Conservation (phyloP, 768 basidiomycete genomes). For the Multifurca ochricompacta region DNA sequence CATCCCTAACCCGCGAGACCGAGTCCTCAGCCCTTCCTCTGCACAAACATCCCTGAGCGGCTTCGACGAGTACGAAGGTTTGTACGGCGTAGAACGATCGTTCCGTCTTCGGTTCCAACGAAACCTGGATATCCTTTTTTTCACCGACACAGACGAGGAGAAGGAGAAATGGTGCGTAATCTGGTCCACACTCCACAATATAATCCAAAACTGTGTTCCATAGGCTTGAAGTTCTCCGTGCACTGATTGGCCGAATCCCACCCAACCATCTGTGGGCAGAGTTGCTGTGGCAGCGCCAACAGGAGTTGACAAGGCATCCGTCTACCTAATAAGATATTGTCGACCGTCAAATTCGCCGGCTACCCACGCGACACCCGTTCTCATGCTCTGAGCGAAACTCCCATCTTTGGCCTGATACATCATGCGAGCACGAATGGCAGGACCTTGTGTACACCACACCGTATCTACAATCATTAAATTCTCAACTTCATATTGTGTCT, state of each 20-base stretch:
- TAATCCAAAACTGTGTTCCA: constrained; percentile 3
- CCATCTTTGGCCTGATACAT: neutral
- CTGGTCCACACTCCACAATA: neutral
- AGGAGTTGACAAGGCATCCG: constrained; percentile 31
- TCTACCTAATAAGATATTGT: neutral
- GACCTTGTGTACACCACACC: constrained; percentile 11
- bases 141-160: constrained; percentile 84
- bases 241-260: constrained; percentile 83
- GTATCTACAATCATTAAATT: constrained; percentile 13
- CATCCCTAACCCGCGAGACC: constrained; percentile 51
- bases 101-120: constrained; percentile 78
- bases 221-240: constrained; percentile 81
- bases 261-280: constrained; percentile 93
- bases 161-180: constrained; percentile 72
- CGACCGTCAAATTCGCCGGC: neutral
- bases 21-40: constrained; percentile 39
- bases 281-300: constrained; percentile 76
- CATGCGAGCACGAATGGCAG: constrained; percentile 15
- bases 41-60: constrained; percentile 31
- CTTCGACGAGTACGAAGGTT: constrained; percentile 50
- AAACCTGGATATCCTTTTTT: constrained; percentile 79
- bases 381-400: neutral
- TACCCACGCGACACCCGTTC: constrained; percentile 15
- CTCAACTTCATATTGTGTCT: constrained; percentile 2
- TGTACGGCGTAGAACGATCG: constrained; percentile 69